A percentile compares a stretch with the other conserved stretches of the same genome.
These are phyloP conservation scores for Astrocystis sublimbata DNA, from an alignment of 495 filamentous ascomycete species.

Conservation along the genomic window DNA sequence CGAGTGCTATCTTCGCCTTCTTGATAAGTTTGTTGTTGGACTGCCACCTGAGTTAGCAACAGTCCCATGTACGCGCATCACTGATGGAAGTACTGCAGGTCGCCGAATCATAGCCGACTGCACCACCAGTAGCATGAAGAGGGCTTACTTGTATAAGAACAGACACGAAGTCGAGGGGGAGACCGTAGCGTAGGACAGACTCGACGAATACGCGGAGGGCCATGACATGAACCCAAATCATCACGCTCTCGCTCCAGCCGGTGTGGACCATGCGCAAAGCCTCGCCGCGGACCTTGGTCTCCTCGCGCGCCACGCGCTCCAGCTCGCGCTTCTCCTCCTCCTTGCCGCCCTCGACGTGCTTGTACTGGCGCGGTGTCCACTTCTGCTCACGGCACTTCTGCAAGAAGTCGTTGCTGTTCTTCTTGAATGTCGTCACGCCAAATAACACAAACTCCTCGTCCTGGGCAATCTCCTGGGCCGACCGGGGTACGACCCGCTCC, in stretches of 20 bases:
- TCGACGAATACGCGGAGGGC: conserved; percentile 94
- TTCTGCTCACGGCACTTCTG: conserved; percentile 86
- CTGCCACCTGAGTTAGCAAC: conserved; percentile 48
- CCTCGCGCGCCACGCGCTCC: conserved; percentile 73
- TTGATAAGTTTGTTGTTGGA: conserved; percentile 78
- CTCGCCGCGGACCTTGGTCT: conserved; percentile 86
- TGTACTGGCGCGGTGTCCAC: conserved; percentile 93
- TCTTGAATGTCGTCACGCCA: conserved; percentile 91
- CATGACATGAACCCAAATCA: conserved; percentile 92
- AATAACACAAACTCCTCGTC: conserved; percentile 89
- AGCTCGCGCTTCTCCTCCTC: conserved; percentile 87
- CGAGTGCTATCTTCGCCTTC: conserved; percentile 77
- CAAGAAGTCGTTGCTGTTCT: conserved; percentile 78
- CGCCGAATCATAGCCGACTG: too few relatives aligned
- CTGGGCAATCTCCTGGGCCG: conserved; percentile 69
- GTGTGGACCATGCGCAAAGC: conserved; percentile 82
- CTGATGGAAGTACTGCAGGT: too few relatives aligned
- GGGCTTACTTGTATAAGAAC: conserved; percentile 76
- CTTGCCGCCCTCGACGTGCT: conserved; percentile 83
- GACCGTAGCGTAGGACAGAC: conserved; percentile 89
- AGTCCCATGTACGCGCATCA: too few relatives aligned
- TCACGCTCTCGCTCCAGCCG: conserved; percentile 89
- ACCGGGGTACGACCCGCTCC: conserved; percentile 84
- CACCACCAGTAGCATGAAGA: not conserved
- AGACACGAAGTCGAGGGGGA: conserved; percentile 85